Evolutionary conservation across 1,284 basidiomycete genomes (phyloP), one percentile per base, ranked within the genome.

Genomic region (Kalmanozyma brasiliensis): DNA sequence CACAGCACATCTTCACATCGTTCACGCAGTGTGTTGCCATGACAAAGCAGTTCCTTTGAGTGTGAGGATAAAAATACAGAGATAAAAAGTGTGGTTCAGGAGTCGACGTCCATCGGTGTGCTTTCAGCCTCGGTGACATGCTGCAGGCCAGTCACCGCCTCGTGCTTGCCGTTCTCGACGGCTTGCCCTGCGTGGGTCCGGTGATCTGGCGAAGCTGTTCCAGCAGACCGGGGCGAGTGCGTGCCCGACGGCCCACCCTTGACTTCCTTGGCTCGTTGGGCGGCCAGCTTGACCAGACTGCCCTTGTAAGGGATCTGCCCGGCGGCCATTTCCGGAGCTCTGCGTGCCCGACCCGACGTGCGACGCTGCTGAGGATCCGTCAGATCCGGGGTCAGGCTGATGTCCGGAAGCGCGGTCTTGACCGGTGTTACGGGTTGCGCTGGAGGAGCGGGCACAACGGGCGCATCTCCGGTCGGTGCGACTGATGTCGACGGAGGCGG

Each of bases 261-360:
- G 17, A 57, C 49, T 19, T 52, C 63, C 42, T 71, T 71, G 23
- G 68, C 68, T 35, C 68, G 33, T 45, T 71, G 58, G 10, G 68
- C 68, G 2, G 68, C 68, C 1, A 71, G 59, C 55, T 63, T 71
- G 38, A 66, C 60, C 34, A 71, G 22, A 23, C 68, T 71, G 20
- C 68, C 68, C 42, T 71, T 71, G 48, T 71, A 71, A 0, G 49
- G 52, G 35, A 71, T 71, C 42, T 71, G 68, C 16, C 68, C 68
- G 7, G 68, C 68, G 13, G 68, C 63, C 68, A 71, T 71, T 41
- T 71, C 68, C 1, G 68, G 68, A 17, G 68, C 49, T 40, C 61
- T 49, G 26, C 68, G 62, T 17, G 68, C 63, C 24, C 68, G 62
- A 22, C 63, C 68, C 9, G 68, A 71, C 7, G 53, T 49, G 20